A percentile compares a stretch with the other conserved stretches of the same genome.
Conservation (phyloP, 176 grass and related monocot species). For the Cocos nucifera region DNA sequence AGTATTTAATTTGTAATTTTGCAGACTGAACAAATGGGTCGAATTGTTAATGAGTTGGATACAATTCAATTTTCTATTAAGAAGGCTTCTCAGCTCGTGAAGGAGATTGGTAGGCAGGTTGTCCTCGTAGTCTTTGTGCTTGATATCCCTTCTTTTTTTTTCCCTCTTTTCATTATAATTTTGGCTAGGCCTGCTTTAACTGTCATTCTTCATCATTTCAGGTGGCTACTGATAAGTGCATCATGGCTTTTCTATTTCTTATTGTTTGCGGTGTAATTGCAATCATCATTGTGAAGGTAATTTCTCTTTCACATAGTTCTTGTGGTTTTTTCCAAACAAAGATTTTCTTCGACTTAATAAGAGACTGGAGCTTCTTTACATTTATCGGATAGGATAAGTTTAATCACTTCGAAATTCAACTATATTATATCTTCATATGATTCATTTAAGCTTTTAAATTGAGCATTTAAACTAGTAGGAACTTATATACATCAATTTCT, state of each 20-base stretch:
- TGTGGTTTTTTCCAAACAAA: too few relatives aligned
- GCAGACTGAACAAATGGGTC: conserved; percentile 54
- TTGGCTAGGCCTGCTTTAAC: neutral
- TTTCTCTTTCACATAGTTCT: neutral
- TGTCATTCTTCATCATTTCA: conserved; percentile 23
- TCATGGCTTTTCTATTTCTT: conserved; percentile 72
- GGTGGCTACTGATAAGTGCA: conserved; percentile 99
- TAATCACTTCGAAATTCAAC: too few relatives aligned
- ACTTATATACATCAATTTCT: too few relatives aligned
- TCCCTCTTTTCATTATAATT: too few relatives aligned
- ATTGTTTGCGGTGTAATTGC: conserved; percentile 92
- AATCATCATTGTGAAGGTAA: conserved; percentile 93
- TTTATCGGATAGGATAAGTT: too few relatives aligned
- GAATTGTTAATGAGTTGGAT: conserved; percentile 52
- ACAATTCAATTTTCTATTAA: conserved; percentile 49
- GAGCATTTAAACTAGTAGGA: too few relatives aligned
- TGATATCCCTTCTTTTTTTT: neutral
- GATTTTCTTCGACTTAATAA: too few relatives aligned
- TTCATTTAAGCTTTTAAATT: too few relatives aligned
- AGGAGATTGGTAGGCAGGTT: conserved; percentile 56
- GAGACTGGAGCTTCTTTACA: too few relatives aligned
- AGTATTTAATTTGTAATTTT: conserved; percentile 7
- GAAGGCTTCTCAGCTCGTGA: conserved; percentile 50
- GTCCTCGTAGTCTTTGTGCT: neutral
- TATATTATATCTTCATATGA: too few relatives aligned